Conservation (phyloP, 2,329 filamentous ascomycete species). For the Arachnomyces sp. region DNA sequence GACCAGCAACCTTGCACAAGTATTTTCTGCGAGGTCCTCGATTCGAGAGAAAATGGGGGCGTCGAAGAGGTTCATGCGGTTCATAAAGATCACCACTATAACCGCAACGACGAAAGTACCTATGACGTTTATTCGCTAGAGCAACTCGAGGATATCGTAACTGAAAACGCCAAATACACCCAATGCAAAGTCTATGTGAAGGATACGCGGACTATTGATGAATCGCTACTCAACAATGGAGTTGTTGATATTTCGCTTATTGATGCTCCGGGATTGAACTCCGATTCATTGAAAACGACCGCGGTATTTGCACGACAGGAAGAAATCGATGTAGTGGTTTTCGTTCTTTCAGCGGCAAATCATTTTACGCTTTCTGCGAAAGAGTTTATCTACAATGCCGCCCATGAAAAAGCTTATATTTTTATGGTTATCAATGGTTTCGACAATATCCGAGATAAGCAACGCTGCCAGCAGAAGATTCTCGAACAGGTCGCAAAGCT, state of each 20-base stretch:
- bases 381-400: slow-evolving; percentile 93
- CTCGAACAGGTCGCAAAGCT: slow-evolving; percentile 78
- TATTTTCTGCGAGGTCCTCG: slow-evolving; percentile 95
- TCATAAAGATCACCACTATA: slow-evolving; percentile 70
- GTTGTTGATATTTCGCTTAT: slow-evolving; percentile 97
- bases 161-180: slow-evolving; percentile 78
- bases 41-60: slow-evolving; percentile 81
- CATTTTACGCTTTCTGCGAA: slow-evolving; percentile 97
- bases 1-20: slow-evolving; percentile 97
- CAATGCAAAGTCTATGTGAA: slow-evolving; percentile 97
- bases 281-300: slow-evolving; percentile 92
- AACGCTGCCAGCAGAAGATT: slow-evolving; percentile 85
- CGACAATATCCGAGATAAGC: slow-evolving; percentile 86
- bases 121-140: slow-evolving; percentile 77
- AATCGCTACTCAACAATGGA: slow-evolving; percentile 92
- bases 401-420: slow-evolving; percentile 94
- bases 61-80: slow-evolving; percentile 95
- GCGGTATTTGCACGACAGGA: slow-evolving; percentile 95
- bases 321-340: slow-evolving; percentile 97
- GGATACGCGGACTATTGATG: slow-evolving; percentile 79
- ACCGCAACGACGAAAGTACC: slow-evolving; percentile 85
- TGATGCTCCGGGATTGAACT: slow-evolving; percentile 90
- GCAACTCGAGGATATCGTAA: slow-evolving; percentile 80
- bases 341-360: slow-evolving; percentile 94
- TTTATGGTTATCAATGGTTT: slow-evolving; percentile 99